Base-by-base conservation (phyloP, 768 basidiomycete genomes). In the Mrakia frigida region DNA sequence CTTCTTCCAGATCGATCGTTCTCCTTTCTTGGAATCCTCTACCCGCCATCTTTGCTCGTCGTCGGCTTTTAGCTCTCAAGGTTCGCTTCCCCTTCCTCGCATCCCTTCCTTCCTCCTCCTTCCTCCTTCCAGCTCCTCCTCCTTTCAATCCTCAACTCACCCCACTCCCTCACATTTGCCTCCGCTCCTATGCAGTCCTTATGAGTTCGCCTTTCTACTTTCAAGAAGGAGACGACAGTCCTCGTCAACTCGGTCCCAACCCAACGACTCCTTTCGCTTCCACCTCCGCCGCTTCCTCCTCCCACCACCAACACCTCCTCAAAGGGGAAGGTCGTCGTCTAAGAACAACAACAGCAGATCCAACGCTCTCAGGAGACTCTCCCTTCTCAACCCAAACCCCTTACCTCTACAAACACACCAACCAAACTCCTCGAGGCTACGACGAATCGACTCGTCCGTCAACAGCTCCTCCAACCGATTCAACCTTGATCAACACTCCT, bases 361-460 rank as follows among this genome's bases (percentile, higher is more conserved):
- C 61, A 7, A 63, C 31, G 11, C 14, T 37, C 61, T n/a, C 61
- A 5, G 4, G 7, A 3, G 59, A 63, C 33, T 31, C 71, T n/a
- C 35, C 56, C 35, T 28, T n/a, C 56, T 35, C 70, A 6, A 23
- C 18, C 52, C 18, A 43, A 50, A 31, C 70, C 0, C 52, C 46
- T 21, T 52, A 37, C 70, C 70, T 33, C 31, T 63, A 59, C 56
- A 35, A 59, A 56, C 56, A 53, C 33, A n/a, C 53, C 33, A 53
- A 59, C 70, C 35, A 52, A 21, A 59, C 71, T 28, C 56, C 72
- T 35, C 60, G 56, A 13, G 59, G 72, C n/a, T 73, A 39, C 56
- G 56, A 60, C 23, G 56, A 35, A 28, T 11, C 59, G 7, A 39
- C 39, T 41, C 18, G 23, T 59, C 71, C 56, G 53, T 56, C 9